Evolutionary conservation across 202 grass and related monocot genomes (phyloP), one percentile per base, ranked within the genome.

Genomic region (Dendrocalamus latiflorus): DNA sequence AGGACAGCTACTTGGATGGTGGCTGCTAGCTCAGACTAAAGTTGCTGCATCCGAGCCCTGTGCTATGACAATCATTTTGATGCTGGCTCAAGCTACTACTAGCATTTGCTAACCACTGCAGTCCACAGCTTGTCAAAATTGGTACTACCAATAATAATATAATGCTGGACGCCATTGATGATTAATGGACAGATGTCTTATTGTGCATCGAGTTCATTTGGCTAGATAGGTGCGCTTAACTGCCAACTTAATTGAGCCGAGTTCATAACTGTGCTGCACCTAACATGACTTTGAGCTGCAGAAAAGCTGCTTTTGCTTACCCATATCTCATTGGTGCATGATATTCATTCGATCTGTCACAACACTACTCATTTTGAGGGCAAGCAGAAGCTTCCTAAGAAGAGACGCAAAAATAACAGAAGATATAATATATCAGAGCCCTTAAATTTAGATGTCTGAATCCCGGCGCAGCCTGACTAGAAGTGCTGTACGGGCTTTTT

Each of bases 201-300:
- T 47, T n/a, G 42, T 58, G 49, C 51, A 70, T 3, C 8, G 17
- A 64, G 65, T 77, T 86, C 65, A 30, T 73, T 76, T 78, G 45
- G 65, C 50, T 80, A 8, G 83, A 90, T 41, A 61, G 83, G 59
- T 86, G 67, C 42, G 49, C 67, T 86, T 86, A 90, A 90, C 78
- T 24, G 78, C 73, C 83, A 61, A 3, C 56, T 78, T 86, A 72
- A 82, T 67, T 58, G 47, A 57, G 57, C 26, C 39, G 21, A 28
- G 21, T 82, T 34, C 83, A 78, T 86, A 72, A 78, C 68, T 83
- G 59, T 62, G n/a, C n/a, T 62, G 66, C 50, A 72, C 78, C 88
- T 20, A 85, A 81, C 72, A 37, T 53, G 74, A 56, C 49, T 83
- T 73, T 78, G 67, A 38, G 41, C 12, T 51, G 20, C 67, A 68